phyloP scores from a whole-genome alignment of 345 rosid genomes.

The Citrus sinensis region DNA sequence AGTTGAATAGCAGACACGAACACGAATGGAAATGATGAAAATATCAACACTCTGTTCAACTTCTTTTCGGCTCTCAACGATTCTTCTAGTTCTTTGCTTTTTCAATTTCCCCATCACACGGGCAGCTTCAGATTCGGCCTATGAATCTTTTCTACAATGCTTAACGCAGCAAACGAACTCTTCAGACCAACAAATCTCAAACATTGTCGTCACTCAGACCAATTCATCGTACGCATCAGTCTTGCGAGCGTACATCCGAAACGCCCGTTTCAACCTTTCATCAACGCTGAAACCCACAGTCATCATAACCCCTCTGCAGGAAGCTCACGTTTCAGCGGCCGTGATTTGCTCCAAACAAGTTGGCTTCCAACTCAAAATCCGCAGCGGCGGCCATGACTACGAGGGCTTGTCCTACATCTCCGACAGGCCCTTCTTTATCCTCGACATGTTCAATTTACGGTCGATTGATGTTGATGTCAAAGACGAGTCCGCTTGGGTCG shows the following conservation, averaged over 20 bases:
- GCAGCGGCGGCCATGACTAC: constrained; percentile 75
- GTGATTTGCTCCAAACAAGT: constrained; percentile 35
- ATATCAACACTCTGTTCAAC: neutral
- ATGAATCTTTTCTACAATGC: constrained; percentile 42
- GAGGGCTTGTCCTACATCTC: constrained; percentile 57
- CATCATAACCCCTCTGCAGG: constrained; percentile 34
- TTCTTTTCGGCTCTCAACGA: neutral
- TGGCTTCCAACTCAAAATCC: constrained; percentile 38
- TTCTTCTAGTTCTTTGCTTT: constrained; percentile 13
- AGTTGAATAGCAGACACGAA: neutral
- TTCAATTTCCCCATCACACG: neutral
- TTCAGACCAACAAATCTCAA: constrained; percentile 17
- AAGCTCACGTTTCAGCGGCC: constrained; percentile 47
- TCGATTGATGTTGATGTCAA: constrained; percentile 29
- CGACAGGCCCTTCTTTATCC: constrained; percentile 34
- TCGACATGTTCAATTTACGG: constrained; percentile 51
- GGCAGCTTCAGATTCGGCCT: constrained; percentile 21
- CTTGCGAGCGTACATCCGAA: constrained; percentile 51
- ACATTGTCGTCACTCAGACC: constrained; percentile 29
- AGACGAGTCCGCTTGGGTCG: constrained; percentile 46
- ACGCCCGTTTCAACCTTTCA: constrained; percentile 49
- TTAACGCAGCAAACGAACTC: constrained; percentile 28
- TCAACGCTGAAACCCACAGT: constrained; percentile 43
- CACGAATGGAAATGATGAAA: neutral
- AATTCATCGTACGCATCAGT: constrained; percentile 41